Base-by-base conservation (phyloP, 2,329 filamentous ascomycete genomes). In the Talaromyces marneffei region DNA sequence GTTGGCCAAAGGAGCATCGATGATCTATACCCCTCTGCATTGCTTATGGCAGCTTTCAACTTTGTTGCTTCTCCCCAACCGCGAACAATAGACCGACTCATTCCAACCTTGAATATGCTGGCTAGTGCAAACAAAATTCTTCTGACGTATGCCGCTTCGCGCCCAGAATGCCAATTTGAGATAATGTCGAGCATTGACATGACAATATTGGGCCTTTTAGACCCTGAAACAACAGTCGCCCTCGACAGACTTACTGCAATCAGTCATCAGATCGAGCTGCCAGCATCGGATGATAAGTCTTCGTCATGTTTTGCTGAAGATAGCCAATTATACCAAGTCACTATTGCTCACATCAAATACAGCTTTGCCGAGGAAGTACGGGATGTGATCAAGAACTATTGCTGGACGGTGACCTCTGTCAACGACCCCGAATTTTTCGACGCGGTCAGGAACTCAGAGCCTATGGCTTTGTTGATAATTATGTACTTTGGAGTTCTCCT, bases 311-410 rank as follows among this genome's bases (percentile, higher is more conserved):
- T 48, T 25, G 40, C 40, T 12, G 56, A 40, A 20, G 40, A 48
- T 14, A 37, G 12, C 14, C 31, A 9, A 20, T 14, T 58, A n/a
- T 48, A 58, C n/a, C 40, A 58, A 25, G 23, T 58, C 25, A 40
- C 56, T n/a, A 58, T 58, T n/a, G 56, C 27, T 10, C 40, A 48
- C 27, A 48, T 58, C n/a, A 58, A 48, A 23, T 58, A 46, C 14
- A 44, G 56, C 40, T 58, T 58, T 58, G 56, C 40, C 29, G 40
- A 58, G 56, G 27, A 58, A 10, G 25, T 18, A 44, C 29, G 40
- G 14, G 27, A 44, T 31, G n/a, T 35, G 27, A 33, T 48, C 16
- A 48, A 58, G 20, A 58, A 58, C 29, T 58, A 58, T 23, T 58
- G 56, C 40, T 58, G 56, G 56, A 44, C n/a, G 9, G 14, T 57